A percentile compares a stretch with the other conserved stretches of the same genome.
phyloP scores from a whole-genome alignment of 1,284 basidiomycete genomes.

The Mycosarcoma maydis region DNA sequence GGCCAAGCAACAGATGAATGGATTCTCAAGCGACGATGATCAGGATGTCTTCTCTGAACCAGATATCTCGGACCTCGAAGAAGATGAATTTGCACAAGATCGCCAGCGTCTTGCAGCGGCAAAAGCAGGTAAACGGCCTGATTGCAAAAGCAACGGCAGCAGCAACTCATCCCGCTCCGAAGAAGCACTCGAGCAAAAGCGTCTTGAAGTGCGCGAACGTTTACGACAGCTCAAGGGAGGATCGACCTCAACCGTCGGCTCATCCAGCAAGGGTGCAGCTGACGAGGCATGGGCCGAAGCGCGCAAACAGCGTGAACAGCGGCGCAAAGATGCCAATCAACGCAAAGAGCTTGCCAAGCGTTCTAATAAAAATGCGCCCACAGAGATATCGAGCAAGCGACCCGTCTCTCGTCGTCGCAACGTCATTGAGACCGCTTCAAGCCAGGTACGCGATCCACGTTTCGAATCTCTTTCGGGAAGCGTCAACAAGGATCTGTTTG shows the following conservation, averaged over 20 bases:
- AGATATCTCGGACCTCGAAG: slow-evolving; percentile 44
- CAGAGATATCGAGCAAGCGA: slow-evolving; percentile 85
- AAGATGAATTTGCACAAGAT: slow-evolving; percentile 53
- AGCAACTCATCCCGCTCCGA: slow-evolving; percentile 2
- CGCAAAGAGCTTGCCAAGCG: slow-evolving; percentile 70
- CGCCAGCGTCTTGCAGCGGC: slow-evolving; percentile 16
- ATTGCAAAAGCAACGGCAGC: slow-evolving; percentile 2
- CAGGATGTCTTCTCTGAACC: slow-evolving; percentile 14
- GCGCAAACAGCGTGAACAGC: slow-evolving; percentile 10
- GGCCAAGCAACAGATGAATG: slow-evolving; percentile 68
- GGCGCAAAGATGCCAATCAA: slow-evolving; percentile 15
- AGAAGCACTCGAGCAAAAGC: slow-evolving; percentile 31
- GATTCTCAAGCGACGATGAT: slow-evolving; percentile 25
- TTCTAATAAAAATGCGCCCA: slow-evolving; percentile 86
- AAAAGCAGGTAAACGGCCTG: slow-evolving; percentile 32
- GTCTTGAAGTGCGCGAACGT: slow-evolving; percentile 37
- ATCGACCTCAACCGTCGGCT: neutral
- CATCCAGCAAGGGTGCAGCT: slow-evolving; percentile 1
- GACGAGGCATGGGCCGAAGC: slow-evolving; percentile 15
- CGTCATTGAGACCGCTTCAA: slow-evolving; percentile 78
- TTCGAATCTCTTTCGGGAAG: slow-evolving; percentile 81
- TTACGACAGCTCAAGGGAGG: slow-evolving; percentile 32
- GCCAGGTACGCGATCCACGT: slow-evolving; percentile 83
- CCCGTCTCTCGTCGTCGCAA: slow-evolving; percentile 81
- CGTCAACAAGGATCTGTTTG: slow-evolving; percentile 77